Base-by-base conservation (phyloP, 2,329 filamentous ascomycete species). In the Penicillium polonicum region DNA sequence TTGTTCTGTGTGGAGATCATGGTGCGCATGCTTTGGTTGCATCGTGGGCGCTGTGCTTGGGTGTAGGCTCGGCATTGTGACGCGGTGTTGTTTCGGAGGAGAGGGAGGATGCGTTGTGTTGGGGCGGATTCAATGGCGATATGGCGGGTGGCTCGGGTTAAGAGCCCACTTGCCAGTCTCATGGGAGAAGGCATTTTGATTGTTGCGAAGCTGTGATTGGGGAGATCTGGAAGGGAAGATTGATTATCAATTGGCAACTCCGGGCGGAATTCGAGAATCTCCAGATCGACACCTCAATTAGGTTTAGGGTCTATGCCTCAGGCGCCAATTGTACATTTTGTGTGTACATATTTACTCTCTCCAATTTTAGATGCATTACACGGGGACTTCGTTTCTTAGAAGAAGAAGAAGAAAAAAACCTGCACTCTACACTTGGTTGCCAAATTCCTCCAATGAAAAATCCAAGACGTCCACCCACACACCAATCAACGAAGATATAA, bases 161-260 rank as follows among this genome's bases (percentile, higher is more conserved):
- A 21, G 9, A 67, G 54, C 38, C 64, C 63, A 33, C 55, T 53
- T 25, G 63, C 61, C 57, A 67, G 55, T 59, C 55, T 64, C 51
- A 70, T 55, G 31, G 69, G 61, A 35, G 70, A 68, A 7, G 71
- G 58, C 70, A 73, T 72, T 59, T 35, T 60, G 31, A 33, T 60
- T 31, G 44, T 27, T 48, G 55, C 13, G 21, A 25, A 46, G 42
- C 38, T 57, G 45, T 48, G 48, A 48, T 48, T 35, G 43, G 57
- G 52, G 57, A 55, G 49, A 19, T 19, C 43, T 35, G 2, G 8
- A 15, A 43, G 46, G 25, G 45, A 55, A 45, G 57, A 46, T 56
- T 58, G 54, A 38, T 52, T 23, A 56, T 49, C 36, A 29, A 43
- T 55, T 48, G 52, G 49, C 41, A 52, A 31, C 45, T 39, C 52